These are phyloP conservation scores for Rhizopogon salebrosus DNA, from an alignment of 768 basidiomycete genomes.

Conservation along the genomic window DNA sequence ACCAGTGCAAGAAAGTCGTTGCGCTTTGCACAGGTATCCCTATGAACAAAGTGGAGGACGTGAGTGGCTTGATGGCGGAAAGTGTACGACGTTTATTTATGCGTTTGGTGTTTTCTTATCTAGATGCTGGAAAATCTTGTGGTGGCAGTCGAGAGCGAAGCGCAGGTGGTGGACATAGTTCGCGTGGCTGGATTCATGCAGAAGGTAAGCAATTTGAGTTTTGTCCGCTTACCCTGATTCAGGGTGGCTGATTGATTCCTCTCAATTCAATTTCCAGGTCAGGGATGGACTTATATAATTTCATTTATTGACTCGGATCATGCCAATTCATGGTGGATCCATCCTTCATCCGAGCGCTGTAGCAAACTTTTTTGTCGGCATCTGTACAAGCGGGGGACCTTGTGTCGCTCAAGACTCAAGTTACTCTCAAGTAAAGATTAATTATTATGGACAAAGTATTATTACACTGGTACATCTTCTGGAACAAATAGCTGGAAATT, in stretches of 20 bases:
- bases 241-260: slow-evolving; percentile 15
- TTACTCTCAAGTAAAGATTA: slow-evolving; percentile 18
- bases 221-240: slow-evolving; percentile 17
- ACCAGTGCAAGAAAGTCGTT: slow-evolving; percentile 88
- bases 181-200: slow-evolving; percentile 90
- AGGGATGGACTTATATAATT: slow-evolving; percentile 37
- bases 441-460: slow-evolving; percentile 14
- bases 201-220: slow-evolving; percentile 46
- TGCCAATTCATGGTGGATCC: background rate
- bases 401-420: slow-evolving; percentile 29
- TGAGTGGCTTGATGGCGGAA: slow-evolving; percentile 38
- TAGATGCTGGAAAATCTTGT: slow-evolving; percentile 84
- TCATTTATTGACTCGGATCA: slow-evolving; percentile 13
- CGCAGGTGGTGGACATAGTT: slow-evolving; percentile 74
- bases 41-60: slow-evolving; percentile 85
- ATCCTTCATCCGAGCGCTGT: background rate
- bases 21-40: slow-evolving; percentile 84
- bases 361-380: slow-evolving; percentile 5
- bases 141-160: slow-evolving; percentile 83
- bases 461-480: slow-evolving; percentile 46
- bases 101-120: slow-evolving; percentile 11
- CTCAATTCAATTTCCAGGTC: slow-evolving; percentile 21
- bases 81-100: slow-evolving; percentile 20
- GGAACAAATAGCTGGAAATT: slow-evolving; percentile 92
- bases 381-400: background rate